phyloP scores from a whole-genome alignment of 2,329 filamentous ascomycete genomes.

The Cordyceps javanica region DNA sequence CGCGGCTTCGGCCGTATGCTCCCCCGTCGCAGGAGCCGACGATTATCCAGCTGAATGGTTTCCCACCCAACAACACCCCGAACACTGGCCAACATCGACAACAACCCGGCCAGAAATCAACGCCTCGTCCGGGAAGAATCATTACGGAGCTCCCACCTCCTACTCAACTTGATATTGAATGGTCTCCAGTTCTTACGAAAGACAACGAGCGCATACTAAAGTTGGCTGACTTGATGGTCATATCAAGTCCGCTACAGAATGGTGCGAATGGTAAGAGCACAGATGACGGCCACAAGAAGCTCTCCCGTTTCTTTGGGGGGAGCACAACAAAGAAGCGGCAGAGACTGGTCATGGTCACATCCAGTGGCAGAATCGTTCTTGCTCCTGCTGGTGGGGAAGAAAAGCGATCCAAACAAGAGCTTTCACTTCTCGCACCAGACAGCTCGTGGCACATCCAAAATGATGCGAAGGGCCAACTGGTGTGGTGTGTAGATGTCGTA shows the following conservation, averaged over 20 bases:
- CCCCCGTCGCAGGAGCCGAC: constrained; percentile 69
- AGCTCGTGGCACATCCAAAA: constrained; percentile 73
- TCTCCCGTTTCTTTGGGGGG: constrained; percentile 88
- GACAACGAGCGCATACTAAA: constrained; percentile 93
- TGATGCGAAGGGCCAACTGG: constrained; percentile 80
- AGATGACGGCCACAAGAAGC: constrained; percentile 75
- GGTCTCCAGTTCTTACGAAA: constrained; percentile 89
- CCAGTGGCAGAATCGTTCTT: constrained; percentile 80
- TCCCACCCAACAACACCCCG: constrained; percentile 22
- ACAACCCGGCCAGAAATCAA: constrained; percentile 36
- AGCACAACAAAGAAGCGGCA: constrained; percentile 89
- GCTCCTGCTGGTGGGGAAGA: constrained; percentile 90
- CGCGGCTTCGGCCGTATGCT: constrained; percentile 76
- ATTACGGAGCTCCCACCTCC: constrained; percentile 96
- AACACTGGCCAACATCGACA: constrained; percentile 29
- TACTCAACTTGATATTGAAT: constrained; percentile 94
- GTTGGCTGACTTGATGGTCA: constrained; percentile 82
- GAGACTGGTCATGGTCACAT: constrained; percentile 90
- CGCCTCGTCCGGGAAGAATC: constrained; percentile 63
- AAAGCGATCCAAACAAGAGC: constrained; percentile 89
- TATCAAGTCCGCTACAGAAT: constrained; percentile 70
- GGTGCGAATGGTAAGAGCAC: constrained; percentile 66
- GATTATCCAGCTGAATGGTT: constrained; percentile 66
- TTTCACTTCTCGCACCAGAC: constrained; percentile 72
- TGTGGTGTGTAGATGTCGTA: constrained; percentile 93